These are phyloP conservation scores for Camellia granthamiana DNA, from an alignment of 148 eudicot species.

Conservation along the genomic window DNA sequence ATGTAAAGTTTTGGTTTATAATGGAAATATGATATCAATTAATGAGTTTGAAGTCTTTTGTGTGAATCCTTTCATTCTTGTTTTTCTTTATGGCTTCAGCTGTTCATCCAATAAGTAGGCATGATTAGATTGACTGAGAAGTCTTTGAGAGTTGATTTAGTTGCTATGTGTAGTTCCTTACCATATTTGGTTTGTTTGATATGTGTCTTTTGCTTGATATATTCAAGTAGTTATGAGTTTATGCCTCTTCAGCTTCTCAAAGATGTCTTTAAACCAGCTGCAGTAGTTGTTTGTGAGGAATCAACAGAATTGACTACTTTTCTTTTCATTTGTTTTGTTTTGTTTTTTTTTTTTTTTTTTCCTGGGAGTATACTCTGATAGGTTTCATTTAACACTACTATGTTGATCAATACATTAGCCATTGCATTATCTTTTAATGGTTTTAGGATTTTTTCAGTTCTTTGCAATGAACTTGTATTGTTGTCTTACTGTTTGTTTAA, in stretches of 20 bases:
- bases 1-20: background rate
- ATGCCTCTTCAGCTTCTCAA: background rate
- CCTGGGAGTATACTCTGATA: background rate
- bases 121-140: background rate
- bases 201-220: slow-evolving; percentile 1
- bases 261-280: background rate
- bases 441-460: background rate
- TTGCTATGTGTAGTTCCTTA: background rate
- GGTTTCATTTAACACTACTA: background rate
- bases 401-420: background rate
- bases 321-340: background rate
- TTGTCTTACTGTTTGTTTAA: background rate
- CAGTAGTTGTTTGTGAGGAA: background rate
- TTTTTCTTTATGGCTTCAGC: background rate
- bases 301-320: background rate
- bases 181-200: background rate
- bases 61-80: background rate
- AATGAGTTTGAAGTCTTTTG: background rate
- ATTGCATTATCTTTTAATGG: background rate
- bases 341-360: background rate
- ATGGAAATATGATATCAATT: background rate
- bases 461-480: background rate
- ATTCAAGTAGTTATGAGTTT: background rate
- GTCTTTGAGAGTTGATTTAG: slow-evolving; percentile 4
- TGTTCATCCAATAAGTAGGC: background rate